A percentile compares a stretch with the other conserved stretches of the same genome.
These are phyloP conservation scores for Alternaria sp. DNA, from an alignment of 2,329 filamentous ascomycete species.

Conservation along the genomic window DNA sequence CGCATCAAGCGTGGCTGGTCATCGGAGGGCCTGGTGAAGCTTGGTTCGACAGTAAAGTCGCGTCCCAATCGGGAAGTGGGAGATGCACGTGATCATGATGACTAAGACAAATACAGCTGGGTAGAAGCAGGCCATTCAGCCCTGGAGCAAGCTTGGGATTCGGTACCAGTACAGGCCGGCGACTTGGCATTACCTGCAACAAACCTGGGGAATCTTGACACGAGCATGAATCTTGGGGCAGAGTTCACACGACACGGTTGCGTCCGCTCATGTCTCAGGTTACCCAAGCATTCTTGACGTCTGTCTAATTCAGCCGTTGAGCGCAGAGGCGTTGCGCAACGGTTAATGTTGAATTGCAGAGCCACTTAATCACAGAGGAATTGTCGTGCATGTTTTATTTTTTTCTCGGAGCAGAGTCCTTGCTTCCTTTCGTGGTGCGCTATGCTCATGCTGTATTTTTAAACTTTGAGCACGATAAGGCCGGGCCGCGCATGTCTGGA, in stretches of 20 bases:
- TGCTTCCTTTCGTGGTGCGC: neutral
- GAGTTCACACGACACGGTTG: slow-evolving; percentile 7
- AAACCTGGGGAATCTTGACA: slow-evolving; percentile 18
- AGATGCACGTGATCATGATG: slow-evolving; percentile 19
- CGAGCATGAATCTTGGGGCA: slow-evolving; percentile 7
- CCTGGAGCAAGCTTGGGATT: neutral
- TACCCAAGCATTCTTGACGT: slow-evolving; percentile 9
- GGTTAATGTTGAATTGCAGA: neutral
- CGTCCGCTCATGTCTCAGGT: slow-evolving; percentile 9
- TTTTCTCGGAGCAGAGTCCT: neutral
- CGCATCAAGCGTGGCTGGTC: slow-evolving; percentile 56
- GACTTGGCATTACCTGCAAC: slow-evolving; percentile 9
- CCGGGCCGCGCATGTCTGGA: slow-evolving; percentile 7
- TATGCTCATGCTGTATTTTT: neutral
- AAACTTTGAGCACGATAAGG: neutral
- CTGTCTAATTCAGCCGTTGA: slow-evolving; percentile 8
- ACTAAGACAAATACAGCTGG: slow-evolving; percentile 4
- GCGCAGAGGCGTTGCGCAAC: neutral
- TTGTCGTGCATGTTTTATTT: neutral
- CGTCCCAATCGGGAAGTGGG: slow-evolving; percentile 18
- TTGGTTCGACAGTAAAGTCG: slow-evolving; percentile 9
- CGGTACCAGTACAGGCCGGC: neutral
- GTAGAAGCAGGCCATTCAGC: neutral
- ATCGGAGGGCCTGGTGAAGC: slow-evolving; percentile 25
- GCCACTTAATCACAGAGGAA: neutral